Evolutionary conservation across 2,329 filamentous ascomycete species (phyloP), one percentile per base, ranked within the genome.

Genomic region (Diaporthe nobilis): DNA sequence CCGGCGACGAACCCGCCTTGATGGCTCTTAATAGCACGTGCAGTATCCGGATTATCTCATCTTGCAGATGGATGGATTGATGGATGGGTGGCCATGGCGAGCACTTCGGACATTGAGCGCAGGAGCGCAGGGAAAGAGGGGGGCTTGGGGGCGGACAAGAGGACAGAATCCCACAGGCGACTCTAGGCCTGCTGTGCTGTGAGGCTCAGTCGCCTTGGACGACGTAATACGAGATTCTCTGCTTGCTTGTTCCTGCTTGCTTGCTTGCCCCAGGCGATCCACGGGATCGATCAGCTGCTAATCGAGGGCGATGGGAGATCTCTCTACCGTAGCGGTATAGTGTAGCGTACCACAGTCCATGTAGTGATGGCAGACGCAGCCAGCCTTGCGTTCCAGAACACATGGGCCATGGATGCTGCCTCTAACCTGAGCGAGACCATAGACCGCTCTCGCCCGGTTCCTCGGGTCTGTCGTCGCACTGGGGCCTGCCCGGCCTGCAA

Each of bases 151-250:
- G 49, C 63, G 31, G 22, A 68, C 63, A 53, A 53, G 63, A 68
- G 31, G 42, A n/a, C 31, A 55, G 20, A 20, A 28, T 70, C 31
- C 65, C 65, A 55, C 15, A 42, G 65, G n/a, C 65, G 51, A 53
- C 65, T 68, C 73, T 61, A 72, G 73, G 47, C 73, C 51, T 75
- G 31, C 20, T 44, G 28, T 39, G 34, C 60, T 25, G 28, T 49
- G 39, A 75, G 71, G 71, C 72, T 61, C 70, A 68, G 74, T 75
- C 58, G 51, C 47, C 71, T 53, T 51, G 39, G 68, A 58, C 70
- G 47, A 73, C 31, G 71, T 68, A 65, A 75, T 68, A 75, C 74
- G 74, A 75, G 71, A 51, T 75, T 63, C 37, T 39, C 68, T 67
- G 44, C 63, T 55, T 42, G 49, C 47, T 25, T n/a, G 49, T 37